Evolutionary conservation across 2,329 filamentous ascomycete genomes (phyloP), one percentile per base, ranked within the genome.

Genomic region (Sporothrix pallida): DNA sequence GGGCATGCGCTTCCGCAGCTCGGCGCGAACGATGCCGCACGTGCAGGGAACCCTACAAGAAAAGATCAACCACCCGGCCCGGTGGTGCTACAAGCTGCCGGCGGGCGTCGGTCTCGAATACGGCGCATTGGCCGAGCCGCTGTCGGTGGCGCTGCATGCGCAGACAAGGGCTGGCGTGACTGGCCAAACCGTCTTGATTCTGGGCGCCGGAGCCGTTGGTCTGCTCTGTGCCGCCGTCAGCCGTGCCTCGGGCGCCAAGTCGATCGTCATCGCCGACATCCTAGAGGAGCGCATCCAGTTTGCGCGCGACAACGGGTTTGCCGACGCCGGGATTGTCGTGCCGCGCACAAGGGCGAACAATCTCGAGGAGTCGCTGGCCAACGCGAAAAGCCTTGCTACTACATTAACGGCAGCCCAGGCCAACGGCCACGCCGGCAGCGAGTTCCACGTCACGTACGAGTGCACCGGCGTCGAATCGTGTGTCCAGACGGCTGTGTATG

Each of bases 381-480:
- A 8, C 9, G 56, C 56, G 8, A 31, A 26, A 20, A 12, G 23
- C 8, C 56, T 60, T 5, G 50, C 50, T 1, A 2, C 12, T 10
- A n/a, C 5, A 6, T 10, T 54, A 17, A 54, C 50, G 50, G 50
- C 50, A 1, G 50, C 50, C 6, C 50, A 54, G 50, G 50, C 17
- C 50, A 54, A 54, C 86, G 37, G 5, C 42, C 42, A 69, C 6
- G 44, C 20, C 65, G 9, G 52, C 17, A 3, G 26, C 12, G 50
- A 54, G 50, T 54, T 54, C 50, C 50, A 54, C n/a, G 50, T 54
- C 15, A 20, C n/a, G 15, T 54, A 54, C 50, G 50, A 54, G 50
- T 54, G 92, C 79, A 95, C 93, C 0, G 93, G 92, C 8, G 92
- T 93, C 20, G 92, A 93, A 79, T 88, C 89, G 0, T 94, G 92